A percentile compares a stretch with the other conserved stretches of the same genome.
Evolutionary conservation across 2,329 filamentous ascomycete species (phyloP).

Genomic region (Penicillium corylophilum): DNA sequence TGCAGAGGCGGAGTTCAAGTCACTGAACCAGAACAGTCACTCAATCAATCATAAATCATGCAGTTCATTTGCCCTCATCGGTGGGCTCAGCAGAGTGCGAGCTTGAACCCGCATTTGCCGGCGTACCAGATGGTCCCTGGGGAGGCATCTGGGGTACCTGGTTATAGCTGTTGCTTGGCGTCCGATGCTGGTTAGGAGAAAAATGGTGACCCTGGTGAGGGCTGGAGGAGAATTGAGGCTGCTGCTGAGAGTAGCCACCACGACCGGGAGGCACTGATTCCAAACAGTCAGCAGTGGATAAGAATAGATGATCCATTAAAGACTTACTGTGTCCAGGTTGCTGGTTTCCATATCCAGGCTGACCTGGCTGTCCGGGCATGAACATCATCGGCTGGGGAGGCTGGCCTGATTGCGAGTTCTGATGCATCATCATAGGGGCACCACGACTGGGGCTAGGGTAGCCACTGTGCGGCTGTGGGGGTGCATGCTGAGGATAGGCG

Average conservation of each 20-base stretch:
- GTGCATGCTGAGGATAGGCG: constrained; percentile 58
- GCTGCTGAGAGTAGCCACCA: constrained; percentile 58
- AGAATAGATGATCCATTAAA: constrained; percentile 11
- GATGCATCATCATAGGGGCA: constrained; percentile 90
- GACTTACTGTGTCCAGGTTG: constrained; percentile 73
- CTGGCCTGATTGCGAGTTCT: constrained; percentile 90
- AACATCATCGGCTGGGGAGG: constrained; percentile 64
- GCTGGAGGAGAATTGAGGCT: constrained; percentile 65
- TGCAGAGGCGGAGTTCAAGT: constrained; percentile 3
- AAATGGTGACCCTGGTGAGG: constrained; percentile 66
- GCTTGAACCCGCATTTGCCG: constrained; percentile 29
- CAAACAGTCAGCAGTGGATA: constrained; percentile 41
- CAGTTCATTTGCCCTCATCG: constrained; percentile 51
- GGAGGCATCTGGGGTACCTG: constrained; percentile 48
- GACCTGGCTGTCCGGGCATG: constrained; percentile 62
- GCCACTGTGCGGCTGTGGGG: constrained; percentile 61
- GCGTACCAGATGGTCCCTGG: constrained; percentile 42
- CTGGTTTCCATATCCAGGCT: constrained; percentile 69
- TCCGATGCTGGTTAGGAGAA: constrained; percentile 57
- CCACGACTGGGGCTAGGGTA: constrained; percentile 86
- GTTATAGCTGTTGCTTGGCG: constrained; percentile 56
- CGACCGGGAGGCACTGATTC: constrained; percentile 59
- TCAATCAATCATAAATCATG: constrained; percentile 7
- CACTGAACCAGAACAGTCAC: constrained; percentile 2
- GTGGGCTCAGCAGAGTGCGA: constrained; percentile 43